Conservation (phyloP, 495 filamentous ascomycete species). For the Chaetomidium leptoderma region DNA sequence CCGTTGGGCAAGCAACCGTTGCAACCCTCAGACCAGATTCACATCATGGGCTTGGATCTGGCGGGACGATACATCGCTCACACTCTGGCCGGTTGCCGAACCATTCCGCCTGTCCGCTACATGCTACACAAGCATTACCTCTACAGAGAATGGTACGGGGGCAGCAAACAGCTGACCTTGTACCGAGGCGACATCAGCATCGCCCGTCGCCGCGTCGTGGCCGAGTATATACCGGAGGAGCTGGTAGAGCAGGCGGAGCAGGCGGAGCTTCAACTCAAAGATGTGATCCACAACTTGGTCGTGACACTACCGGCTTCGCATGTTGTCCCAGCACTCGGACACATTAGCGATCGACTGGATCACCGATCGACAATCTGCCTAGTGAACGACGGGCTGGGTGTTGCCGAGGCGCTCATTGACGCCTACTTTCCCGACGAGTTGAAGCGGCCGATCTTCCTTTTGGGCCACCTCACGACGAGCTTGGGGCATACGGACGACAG, state of each 20-base stretch:
- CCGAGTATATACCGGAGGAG: slow-evolving; percentile 16
- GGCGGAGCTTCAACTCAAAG: slow-evolving; percentile 39
- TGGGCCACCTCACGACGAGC: slow-evolving; percentile 66
- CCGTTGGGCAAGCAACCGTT: neutral
- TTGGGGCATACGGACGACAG: slow-evolving; percentile 40
- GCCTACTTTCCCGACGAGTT: slow-evolving; percentile 60
- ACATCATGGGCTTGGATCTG: slow-evolving; percentile 50
- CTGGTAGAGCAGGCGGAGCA: no score
- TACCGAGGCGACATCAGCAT: slow-evolving; percentile 13
- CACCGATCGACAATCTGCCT: slow-evolving; percentile 71
- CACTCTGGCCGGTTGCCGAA: slow-evolving; percentile 36
- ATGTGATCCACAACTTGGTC: slow-evolving; percentile 66
- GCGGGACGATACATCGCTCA: slow-evolving; percentile 51
- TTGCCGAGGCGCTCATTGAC: slow-evolving; percentile 67
- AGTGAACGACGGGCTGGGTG: slow-evolving; percentile 78
- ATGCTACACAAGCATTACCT: slow-evolving; percentile 25
- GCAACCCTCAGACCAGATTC: slow-evolving; percentile 37
- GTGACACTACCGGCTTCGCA: slow-evolving; percentile 59
- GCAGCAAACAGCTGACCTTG: slow-evolving; percentile 25
- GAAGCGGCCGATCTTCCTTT: slow-evolving; percentile 67
- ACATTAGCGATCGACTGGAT: slow-evolving; percentile 62
- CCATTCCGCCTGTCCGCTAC: slow-evolving; percentile 30
- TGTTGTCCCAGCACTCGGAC: slow-evolving; percentile 52
- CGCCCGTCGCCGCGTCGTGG: slow-evolving; percentile 18
- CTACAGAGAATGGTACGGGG: slow-evolving; percentile 24